Conservation (phyloP, 805 yeast species). For the Saturnispora kantuleensis region DNA sequence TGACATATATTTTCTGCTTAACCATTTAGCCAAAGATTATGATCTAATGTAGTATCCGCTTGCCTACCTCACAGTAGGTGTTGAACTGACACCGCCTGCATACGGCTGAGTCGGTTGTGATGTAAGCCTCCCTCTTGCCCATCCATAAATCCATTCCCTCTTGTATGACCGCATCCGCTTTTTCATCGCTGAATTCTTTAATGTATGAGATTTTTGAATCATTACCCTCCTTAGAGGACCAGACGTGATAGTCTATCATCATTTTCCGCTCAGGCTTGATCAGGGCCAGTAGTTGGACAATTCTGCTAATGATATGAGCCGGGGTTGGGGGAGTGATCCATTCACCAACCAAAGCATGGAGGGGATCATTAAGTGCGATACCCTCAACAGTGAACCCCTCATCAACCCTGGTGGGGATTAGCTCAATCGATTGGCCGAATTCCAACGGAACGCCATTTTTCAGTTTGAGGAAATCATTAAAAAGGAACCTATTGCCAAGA, state of each 20-base stretch:
- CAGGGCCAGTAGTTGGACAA: slow-evolving; percentile 36
- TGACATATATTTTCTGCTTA: too few relatives aligned
- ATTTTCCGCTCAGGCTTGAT: slow-evolving; percentile 30
- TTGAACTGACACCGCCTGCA: slow-evolving; percentile 47
- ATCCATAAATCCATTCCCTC: slow-evolving; percentile 44
- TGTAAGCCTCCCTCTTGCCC: slow-evolving; percentile 43
- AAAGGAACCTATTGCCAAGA: slow-evolving; percentile 28
- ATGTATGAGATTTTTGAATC: not conserved
- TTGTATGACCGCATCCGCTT: slow-evolving; percentile 23
- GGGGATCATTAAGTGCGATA: slow-evolving; percentile 1
- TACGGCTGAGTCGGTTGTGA: slow-evolving; percentile 30
- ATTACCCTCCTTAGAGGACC: too few relatives aligned
- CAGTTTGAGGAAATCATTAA: slow-evolving; percentile 35
- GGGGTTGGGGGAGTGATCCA: slow-evolving; percentile 53
- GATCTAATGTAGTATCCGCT: not conserved
- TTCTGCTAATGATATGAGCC: slow-evolving; percentile 44
- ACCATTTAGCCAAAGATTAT: too few relatives aligned
- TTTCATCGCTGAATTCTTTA: slow-evolving; percentile 29
- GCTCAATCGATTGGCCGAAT: slow-evolving; percentile 25
- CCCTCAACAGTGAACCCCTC: not conserved
- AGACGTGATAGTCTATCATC: slow-evolving; percentile 25
- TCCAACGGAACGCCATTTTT: slow-evolving; percentile 38
- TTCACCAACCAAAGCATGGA: slow-evolving; percentile 11
- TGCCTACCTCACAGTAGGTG: slow-evolving; percentile 5
- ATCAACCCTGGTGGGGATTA: not conserved